phyloP scores from a whole-genome alignment of 768 basidiomycete species.

The Cystofilobasidium capitatum region DNA sequence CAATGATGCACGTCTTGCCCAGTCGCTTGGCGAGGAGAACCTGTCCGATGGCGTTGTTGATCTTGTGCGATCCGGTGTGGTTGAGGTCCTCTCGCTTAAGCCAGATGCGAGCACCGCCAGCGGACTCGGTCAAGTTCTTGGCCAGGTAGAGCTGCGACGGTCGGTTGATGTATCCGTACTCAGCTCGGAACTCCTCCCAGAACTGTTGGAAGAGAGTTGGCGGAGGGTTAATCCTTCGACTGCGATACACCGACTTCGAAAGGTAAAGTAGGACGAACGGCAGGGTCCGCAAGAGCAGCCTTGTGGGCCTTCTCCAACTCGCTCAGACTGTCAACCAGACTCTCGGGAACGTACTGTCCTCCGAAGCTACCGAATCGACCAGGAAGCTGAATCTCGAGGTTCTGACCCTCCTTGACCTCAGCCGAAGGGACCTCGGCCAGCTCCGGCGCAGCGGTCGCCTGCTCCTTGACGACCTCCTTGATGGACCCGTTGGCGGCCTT shows the following conservation, averaged over 20 bases:
- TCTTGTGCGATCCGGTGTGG: slow-evolving; percentile 98
- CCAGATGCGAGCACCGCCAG: slow-evolving; percentile 93
- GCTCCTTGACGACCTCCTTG: slow-evolving; percentile 30
- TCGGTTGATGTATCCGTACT: slow-evolving; percentile 89
- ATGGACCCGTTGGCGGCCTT: slow-evolving; percentile 32
- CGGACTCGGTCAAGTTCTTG: slow-evolving; percentile 76
- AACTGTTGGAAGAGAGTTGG: slow-evolving; percentile 51
- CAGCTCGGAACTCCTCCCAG: slow-evolving; percentile 77
- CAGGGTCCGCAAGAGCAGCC: slow-evolving; percentile 69
- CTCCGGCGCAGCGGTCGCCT: slow-evolving; percentile 36
- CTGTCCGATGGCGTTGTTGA: slow-evolving; percentile 97
- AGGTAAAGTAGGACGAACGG: not conserved
- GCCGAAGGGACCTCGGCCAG: slow-evolving; percentile 36
- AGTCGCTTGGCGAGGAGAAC: slow-evolving; percentile 86
- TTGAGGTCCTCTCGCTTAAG: slow-evolving; percentile 62
- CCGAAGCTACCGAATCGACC: slow-evolving; percentile 89
- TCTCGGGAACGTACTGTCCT: slow-evolving; percentile 94
- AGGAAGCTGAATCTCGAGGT: slow-evolving; percentile 46
- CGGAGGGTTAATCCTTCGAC: no score
- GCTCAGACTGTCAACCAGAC: slow-evolving; percentile 79
- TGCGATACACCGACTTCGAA: not conserved
- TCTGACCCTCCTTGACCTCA: slow-evolving; percentile 2
- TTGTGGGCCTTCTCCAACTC: slow-evolving; percentile 87
- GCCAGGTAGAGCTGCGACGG: slow-evolving; percentile 87
- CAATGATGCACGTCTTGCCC: slow-evolving; percentile 94